Base-by-base conservation (phyloP, 768 basidiomycete species). In the Hygrophoropsis aurantiaca region DNA sequence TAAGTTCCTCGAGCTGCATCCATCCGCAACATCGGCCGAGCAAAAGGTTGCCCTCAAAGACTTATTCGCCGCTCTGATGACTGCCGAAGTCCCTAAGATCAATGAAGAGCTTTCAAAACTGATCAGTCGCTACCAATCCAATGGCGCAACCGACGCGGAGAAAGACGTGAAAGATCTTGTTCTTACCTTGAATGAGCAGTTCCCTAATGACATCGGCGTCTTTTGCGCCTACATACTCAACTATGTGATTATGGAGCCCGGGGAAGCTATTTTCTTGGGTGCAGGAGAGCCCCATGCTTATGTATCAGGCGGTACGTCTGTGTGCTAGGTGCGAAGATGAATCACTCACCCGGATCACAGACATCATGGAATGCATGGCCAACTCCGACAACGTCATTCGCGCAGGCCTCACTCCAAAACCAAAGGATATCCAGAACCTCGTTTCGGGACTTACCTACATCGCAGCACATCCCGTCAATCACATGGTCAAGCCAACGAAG, bases 301-400 rank as follows among this genome's bases (percentile, higher is more conserved):
- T 65, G 77, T 98, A 42, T 84, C 80, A 32, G 97, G 97, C 64
- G 94, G 94, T 92, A 57, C 52, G 82, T 51, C 23, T 34, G 46
- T 13, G 27, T 30, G 27, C 27, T 13, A 13, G 13, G 13, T 30
- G 27, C 13, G 27, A 30, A 30, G 27, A 13, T 30, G 27, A 30
- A 6, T 30, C 7, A 30, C 13, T 30, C 13, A n/a, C 19, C 11
- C 3, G 24, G 33, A 4, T n/a, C n/a, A n/a, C 58, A 95, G 95
- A 99, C 61, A 94, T 94, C 66, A 92, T 98, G 61, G 97, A 98
- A 62, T 95, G 93, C 72, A 98, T 98, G 94, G 95, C 95, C 20
- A 94, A 94, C 52, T 94, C 92, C 0, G 97, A 99, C 72, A 98
- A 98, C 65, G 97, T 99, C 66, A 94, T 99, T 54, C 90, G 97